phyloP scores from a whole-genome alignment of 2,329 filamentous ascomycete species.

The Hymenoscyphus albidus region DNA sequence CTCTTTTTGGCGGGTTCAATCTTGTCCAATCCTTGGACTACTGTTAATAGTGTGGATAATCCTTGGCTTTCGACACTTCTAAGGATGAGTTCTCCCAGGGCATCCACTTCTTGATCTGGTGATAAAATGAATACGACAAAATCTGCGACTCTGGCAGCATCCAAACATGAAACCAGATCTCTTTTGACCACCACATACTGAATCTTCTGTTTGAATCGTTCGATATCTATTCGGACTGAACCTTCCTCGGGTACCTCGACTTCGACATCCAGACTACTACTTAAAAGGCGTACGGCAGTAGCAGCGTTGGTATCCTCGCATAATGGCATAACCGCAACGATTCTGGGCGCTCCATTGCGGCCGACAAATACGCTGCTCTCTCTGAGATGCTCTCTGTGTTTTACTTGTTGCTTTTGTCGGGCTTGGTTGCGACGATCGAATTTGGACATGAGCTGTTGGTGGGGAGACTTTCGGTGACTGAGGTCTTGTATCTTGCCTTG shows the following conservation, averaged over 20 bases:
- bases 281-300: constrained; percentile 66
- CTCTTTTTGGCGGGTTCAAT: constrained; percentile 77
- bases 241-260: constrained; percentile 56
- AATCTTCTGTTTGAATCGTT: constrained; percentile 91
- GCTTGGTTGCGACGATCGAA: constrained; percentile 92
- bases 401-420: constrained; percentile 80
- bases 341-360: constrained; percentile 77
- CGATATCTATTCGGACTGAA: constrained; percentile 64
- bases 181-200: constrained; percentile 75
- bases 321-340: constrained; percentile 84
- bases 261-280: constrained; percentile 75
- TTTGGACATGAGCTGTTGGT: constrained; percentile 97
- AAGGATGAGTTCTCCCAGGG: constrained; percentile 78
- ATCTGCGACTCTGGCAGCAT: constrained; percentile 84
- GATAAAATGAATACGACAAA: constrained; percentile 87
- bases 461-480: constrained; percentile 75
- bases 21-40: constrained; percentile 74
- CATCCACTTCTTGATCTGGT: constrained; percentile 77
- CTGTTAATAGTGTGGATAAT: constrained; percentile 84
- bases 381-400: constrained; percentile 77
- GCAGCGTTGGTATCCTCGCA: constrained; percentile 67
- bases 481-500: constrained; percentile 73
- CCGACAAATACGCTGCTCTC: constrained; percentile 81
- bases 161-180: constrained; percentile 72
- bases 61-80: constrained; percentile 89